Conservation (phyloP, 2,329 filamentous ascomycete genomes). For the Ophiocordyceps camponoti-rufipedis region DNA sequence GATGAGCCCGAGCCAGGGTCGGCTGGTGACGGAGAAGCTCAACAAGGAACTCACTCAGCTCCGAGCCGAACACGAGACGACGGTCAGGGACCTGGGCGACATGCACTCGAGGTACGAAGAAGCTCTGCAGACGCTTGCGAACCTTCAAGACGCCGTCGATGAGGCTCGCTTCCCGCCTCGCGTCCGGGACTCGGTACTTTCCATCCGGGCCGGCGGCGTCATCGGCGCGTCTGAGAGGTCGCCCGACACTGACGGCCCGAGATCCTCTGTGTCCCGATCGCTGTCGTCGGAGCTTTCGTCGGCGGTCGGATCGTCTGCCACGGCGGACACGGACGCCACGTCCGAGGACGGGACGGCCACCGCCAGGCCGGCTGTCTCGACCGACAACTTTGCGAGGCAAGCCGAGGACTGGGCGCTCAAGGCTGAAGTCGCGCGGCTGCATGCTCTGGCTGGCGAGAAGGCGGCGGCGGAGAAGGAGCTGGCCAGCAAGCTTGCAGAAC, state of each 20-base stretch:
- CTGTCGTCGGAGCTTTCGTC: constrained; percentile 89
- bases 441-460: constrained; percentile 54
- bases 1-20: constrained; percentile 60
- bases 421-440: constrained; percentile 54
- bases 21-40: constrained; percentile 80
- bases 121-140: constrained; percentile 61
- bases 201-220: constrained; percentile 41
- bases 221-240: constrained; percentile 68
- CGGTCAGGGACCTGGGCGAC: constrained; percentile 60
- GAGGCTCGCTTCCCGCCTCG: constrained; percentile 49
- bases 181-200: constrained; percentile 37
- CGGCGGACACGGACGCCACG: constrained; percentile 35
- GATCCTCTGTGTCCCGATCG: constrained; percentile 61
- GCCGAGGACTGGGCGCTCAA: constrained; percentile 25
- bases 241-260: constrained; percentile 46
- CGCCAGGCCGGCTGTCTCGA: constrained; percentile 21
- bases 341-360: constrained; percentile 23
- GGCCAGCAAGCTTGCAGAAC: constrained; percentile 59
- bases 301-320: constrained; percentile 56
- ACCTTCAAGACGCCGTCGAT: constrained; percentile 71
- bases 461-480: constrained; percentile 58
- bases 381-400: constrained; percentile 19
- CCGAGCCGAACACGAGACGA: constrained; percentile 75
- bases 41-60: constrained; percentile 87
- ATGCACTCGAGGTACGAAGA: constrained; percentile 85